Percentiles rank a stretch among this genome's conserved stretches.
Evolutionary conservation across 345 rosid species (phyloP).

Genomic region (Stellera chamaejasme): DNA sequence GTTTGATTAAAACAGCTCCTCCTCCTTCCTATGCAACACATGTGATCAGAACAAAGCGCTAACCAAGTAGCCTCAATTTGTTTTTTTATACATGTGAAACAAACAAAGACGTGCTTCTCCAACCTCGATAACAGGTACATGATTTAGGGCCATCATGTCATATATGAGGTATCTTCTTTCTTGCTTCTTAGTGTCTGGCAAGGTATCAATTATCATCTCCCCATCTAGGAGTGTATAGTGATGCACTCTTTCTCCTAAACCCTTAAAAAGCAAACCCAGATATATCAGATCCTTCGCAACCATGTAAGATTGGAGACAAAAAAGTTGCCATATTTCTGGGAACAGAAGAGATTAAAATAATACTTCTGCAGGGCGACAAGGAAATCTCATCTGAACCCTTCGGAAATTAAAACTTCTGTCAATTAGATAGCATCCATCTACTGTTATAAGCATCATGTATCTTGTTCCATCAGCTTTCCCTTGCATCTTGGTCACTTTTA

Average conservation of each 20-base stretch:
- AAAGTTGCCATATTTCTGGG: constrained; percentile 3
- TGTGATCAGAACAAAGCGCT: no score
- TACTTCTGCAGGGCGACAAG: constrained; percentile 72
- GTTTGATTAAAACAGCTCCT: no score
- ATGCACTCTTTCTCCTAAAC: constrained; percentile 68
- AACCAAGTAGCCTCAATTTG: no score
- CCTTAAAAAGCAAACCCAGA: constrained; percentile 36
- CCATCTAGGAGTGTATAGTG: constrained; percentile 92
- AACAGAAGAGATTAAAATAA: constrained; percentile 14
- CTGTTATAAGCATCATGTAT: constrained; percentile 89
- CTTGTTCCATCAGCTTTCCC: constrained; percentile 99
- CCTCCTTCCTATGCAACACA: no score
- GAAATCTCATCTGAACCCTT: constrained; percentile 98
- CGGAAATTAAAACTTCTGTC: constrained; percentile 86
- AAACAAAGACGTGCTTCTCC: constrained; percentile 8
- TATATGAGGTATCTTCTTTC: constrained; percentile 98
- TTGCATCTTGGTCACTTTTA: no score
- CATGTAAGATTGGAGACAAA: not conserved
- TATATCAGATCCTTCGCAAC: constrained; percentile 13
- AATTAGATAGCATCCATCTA: constrained; percentile 83
- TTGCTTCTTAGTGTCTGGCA: constrained; percentile 86
- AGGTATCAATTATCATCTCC: constrained; percentile 90
- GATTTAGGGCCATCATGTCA: constrained; percentile 85
- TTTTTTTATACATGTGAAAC: not conserved
- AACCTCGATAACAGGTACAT: constrained; percentile 74